Conservation (phyloP, 345 rosid genomes). For the Heritiera littoralis region DNA sequence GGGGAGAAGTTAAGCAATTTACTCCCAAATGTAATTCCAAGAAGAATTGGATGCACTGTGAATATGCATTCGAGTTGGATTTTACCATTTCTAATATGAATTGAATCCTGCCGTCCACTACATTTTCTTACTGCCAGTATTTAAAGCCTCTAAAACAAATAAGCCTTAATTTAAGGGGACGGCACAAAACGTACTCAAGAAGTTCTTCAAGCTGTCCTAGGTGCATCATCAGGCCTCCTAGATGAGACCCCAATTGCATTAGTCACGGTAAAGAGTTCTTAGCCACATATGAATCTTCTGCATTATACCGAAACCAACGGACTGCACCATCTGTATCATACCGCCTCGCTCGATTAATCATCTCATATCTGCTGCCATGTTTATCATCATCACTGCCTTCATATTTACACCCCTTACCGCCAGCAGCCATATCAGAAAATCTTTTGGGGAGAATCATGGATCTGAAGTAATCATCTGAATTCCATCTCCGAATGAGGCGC, state of each 20-base stretch:
- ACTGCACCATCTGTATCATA: slow-evolving; percentile 27
- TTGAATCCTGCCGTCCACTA: not conserved
- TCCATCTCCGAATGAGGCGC: slow-evolving; percentile 27
- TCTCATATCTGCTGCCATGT: slow-evolving; percentile 34
- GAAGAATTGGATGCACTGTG: not conserved
- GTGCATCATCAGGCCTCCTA: slow-evolving; percentile 3
- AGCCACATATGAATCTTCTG: slow-evolving; percentile 24
- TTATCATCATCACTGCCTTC: slow-evolving; percentile 37
- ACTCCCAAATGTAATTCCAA: not conserved
- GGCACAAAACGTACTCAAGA: not conserved
- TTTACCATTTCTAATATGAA: not conserved
- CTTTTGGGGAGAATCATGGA: slow-evolving; percentile 32
- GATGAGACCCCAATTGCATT: slow-evolving; percentile 7
- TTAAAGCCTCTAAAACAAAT: not conserved
- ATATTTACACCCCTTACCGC: slow-evolving; percentile 32
- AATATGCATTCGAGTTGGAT: not conserved
- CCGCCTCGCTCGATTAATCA: slow-evolving; percentile 29
- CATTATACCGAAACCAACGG: slow-evolving; percentile 26
- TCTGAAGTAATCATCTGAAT: slow-evolving; percentile 31
- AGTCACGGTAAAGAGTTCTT: slow-evolving; percentile 21
- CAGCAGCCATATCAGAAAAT: slow-evolving; percentile 26
- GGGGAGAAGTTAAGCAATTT: too few species aligned
- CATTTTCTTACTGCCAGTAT: not conserved
- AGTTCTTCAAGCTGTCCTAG: not conserved
- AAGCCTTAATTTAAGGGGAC: too few species aligned